phyloP scores from a whole-genome alignment of 371 early-diverging fungal genomes.

The Phascolomyces articulosus region DNA sequence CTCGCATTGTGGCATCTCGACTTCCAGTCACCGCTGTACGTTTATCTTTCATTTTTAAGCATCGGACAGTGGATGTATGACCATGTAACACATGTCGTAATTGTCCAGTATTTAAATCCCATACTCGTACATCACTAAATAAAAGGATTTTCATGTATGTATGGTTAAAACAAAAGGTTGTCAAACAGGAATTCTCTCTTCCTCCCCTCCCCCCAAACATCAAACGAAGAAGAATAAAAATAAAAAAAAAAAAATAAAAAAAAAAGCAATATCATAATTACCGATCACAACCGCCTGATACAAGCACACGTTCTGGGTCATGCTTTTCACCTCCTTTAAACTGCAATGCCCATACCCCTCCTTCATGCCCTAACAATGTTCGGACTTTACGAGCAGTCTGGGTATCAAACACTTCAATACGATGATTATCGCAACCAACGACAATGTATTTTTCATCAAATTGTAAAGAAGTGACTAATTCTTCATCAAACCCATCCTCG shows the following conservation, averaged over 20 bases:
- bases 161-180: no score
- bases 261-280: conserved; percentile 50
- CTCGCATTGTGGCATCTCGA: conserved; percentile 84
- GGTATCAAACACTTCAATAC: conserved; percentile 85
- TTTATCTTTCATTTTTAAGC: conserved; percentile 74
- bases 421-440: conserved; percentile 83
- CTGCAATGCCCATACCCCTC: conserved; percentile 96
- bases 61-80: conserved; percentile 93
- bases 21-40: conserved; percentile 85
- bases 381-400: conserved; percentile 66
- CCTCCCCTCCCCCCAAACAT: no score
- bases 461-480: conserved; percentile 86
- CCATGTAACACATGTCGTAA: conserved; percentile 82
- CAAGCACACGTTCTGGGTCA: conserved; percentile 72
- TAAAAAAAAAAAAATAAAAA: conserved; percentile 44
- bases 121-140: conserved; percentile 79
- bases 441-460: conserved; percentile 87
- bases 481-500: conserved; percentile 76
- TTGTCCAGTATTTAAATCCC: conserved; percentile 83
- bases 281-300: conserved; percentile 83
- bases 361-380: conserved; percentile 85
- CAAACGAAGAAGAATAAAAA: neutral
- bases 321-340: conserved; percentile 62
- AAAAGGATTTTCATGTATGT: no score
- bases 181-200: neutral